These are phyloP conservation scores for Scedosporium aurantiacum DNA, from an alignment of 2,329 filamentous ascomycete species.

Conservation along the genomic window DNA sequence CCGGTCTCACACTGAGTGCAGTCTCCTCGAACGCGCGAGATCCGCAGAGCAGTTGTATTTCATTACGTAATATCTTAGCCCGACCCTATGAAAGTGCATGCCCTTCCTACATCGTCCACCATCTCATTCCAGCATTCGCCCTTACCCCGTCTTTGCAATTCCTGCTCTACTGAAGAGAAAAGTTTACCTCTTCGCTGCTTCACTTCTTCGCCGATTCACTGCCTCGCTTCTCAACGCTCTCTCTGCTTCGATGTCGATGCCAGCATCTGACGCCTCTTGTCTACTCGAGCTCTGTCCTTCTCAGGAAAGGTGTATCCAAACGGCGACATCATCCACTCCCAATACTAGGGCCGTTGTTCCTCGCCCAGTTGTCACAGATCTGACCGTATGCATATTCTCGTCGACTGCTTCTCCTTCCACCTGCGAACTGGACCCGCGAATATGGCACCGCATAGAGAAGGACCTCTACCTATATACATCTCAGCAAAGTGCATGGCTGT, in stretches of 20 bases:
- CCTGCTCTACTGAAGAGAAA: not conserved
- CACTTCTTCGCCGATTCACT: not conserved
- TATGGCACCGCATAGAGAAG: constrained; percentile 80
- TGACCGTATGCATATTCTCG: constrained; percentile 17
- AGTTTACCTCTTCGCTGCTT: not conserved
- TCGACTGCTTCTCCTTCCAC: constrained; percentile 32
- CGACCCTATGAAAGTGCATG: too few relatives aligned
- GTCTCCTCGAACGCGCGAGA: too few relatives aligned
- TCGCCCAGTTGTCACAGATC: constrained; percentile 21
- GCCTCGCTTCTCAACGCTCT: not conserved
- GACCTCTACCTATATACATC: constrained; percentile 73
- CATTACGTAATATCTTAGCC: too few relatives aligned
- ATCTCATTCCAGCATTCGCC: not conserved
- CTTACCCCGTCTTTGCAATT: not conserved
- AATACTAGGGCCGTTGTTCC: constrained; percentile 5
- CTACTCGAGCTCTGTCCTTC: not conserved
- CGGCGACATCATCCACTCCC: not conserved
- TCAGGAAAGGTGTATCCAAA: not conserved
- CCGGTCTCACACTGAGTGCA: too few relatives aligned
- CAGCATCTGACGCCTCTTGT: not conserved
- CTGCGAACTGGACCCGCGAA: constrained; percentile 59
- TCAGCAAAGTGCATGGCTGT: constrained; percentile 55
- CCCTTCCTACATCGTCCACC: not conserved
- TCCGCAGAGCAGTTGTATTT: too few relatives aligned
- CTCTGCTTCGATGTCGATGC: not conserved